phyloP scores from a whole-genome alignment of 768 basidiomycete genomes.

The Trametes villosa region DNA sequence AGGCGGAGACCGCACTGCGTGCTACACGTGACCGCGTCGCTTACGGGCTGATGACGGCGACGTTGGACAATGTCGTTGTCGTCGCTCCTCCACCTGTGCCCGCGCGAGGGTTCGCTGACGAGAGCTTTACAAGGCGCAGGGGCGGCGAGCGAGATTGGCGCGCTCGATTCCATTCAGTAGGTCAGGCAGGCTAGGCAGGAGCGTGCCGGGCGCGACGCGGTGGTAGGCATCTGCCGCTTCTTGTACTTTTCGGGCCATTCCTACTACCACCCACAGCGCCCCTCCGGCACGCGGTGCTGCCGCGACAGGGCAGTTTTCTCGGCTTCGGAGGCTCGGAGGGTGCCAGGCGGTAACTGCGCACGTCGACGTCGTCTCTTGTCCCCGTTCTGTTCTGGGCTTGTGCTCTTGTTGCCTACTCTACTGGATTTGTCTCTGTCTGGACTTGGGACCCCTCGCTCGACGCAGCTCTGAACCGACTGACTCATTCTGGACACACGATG shows the following conservation, averaged over 20 bases:
- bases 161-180: too few species aligned
- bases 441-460: too few species aligned
- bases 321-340: too few species aligned
- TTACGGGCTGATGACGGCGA: not conserved
- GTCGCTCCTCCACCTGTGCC: not conserved
- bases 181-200: not conserved
- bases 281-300: not conserved
- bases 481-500: too few species aligned
- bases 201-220: not conserved
- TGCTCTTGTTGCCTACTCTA: too few species aligned
- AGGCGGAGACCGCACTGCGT: not conserved
- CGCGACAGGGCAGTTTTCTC: not conserved
- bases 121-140: not conserved
- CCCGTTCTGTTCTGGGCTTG: too few species aligned
- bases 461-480: too few species aligned
- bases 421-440: too few species aligned
- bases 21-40: slow-evolving; percentile 4
- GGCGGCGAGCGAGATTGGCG: not conserved
- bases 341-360: too few species aligned
- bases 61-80: not conserved
- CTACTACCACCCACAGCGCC: not conserved
- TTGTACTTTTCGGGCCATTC: slow-evolving; percentile 8
- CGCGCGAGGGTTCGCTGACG: not conserved
- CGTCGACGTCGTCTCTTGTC: too few species aligned
- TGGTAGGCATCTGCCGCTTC: not conserved